Conservation (phyloP, 1,139 yeast genomes). For the Candida tetrigidarum region DNA sequence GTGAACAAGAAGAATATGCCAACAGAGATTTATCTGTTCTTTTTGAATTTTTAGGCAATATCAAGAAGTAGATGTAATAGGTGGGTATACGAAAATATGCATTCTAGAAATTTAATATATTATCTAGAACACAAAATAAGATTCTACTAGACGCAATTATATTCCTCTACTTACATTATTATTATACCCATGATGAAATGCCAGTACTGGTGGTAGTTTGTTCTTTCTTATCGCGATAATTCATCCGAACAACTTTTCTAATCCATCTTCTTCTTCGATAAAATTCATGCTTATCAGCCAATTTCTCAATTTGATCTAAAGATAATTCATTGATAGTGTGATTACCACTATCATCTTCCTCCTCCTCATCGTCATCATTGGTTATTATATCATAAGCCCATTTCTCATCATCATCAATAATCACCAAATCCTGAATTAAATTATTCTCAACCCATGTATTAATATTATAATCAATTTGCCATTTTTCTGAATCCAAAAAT, state of each 20-base stretch:
- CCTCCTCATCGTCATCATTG: slow-evolving; percentile 14
- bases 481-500: slow-evolving; percentile 42
- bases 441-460: slow-evolving; percentile 58
- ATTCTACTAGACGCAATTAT: no score
- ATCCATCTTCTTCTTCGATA: slow-evolving; percentile 63
- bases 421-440: slow-evolving; percentile 55
- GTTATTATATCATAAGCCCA: slow-evolving; percentile 68
- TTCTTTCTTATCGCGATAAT: slow-evolving; percentile 14
- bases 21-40: slow-evolving; percentile 49
- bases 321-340: slow-evolving; percentile 7
- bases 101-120: no score
- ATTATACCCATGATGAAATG: slow-evolving; percentile 14
- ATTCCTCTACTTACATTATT: no score
- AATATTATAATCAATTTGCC: slow-evolving; percentile 68
- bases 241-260: slow-evolving; percentile 15
- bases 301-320: slow-evolving; percentile 6
- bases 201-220: slow-evolving; percentile 10
- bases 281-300: slow-evolving; percentile 15
- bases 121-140: no score
- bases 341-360: slow-evolving; percentile 12
- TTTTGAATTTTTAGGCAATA: slow-evolving; percentile 48
- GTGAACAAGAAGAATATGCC: slow-evolving; percentile 47
- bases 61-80: slow-evolving; percentile 9
- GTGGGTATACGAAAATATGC: no score
- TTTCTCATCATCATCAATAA: slow-evolving; percentile 68